Conservation (phyloP, 177 flowering plant species). For the Vitis hybrid region DNA sequence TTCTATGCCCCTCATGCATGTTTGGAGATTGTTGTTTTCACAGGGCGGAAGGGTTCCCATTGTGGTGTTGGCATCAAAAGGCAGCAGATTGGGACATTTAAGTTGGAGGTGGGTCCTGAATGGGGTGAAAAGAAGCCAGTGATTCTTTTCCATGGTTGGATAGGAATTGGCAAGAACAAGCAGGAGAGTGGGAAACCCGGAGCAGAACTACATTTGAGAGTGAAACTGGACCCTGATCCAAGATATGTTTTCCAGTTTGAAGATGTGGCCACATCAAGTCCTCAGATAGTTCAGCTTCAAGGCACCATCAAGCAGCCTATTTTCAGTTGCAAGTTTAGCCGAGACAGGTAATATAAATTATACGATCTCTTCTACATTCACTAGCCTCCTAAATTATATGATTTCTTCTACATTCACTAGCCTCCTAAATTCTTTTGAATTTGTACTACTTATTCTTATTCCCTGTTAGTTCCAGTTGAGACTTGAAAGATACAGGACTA, state of each 20-base stretch:
- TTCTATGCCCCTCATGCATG: conserved; percentile 60
- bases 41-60: conserved; percentile 61
- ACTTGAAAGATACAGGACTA: neutral
- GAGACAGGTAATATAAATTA: conserved; percentile 60
- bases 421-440: neutral
- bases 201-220: conserved; percentile 78
- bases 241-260: conserved; percentile 92
- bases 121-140: conserved; percentile 83
- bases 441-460: neutral
- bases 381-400: conserved; percentile 3
- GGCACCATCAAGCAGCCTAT: conserved; percentile 82
- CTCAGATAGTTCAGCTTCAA: conserved; percentile 89
- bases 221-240: conserved; percentile 90
- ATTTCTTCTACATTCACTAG: conserved; percentile 1
- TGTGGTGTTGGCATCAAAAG: conserved; percentile 75
- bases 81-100: conserved; percentile 78
- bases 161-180: conserved; percentile 63
- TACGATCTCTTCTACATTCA: conserved; percentile 1
- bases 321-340: conserved; percentile 90
- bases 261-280: conserved; percentile 65
- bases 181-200: conserved; percentile 56
- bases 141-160: conserved; percentile 81
- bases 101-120: conserved; percentile 69
- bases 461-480: neutral
- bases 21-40: conserved; percentile 67